Conservation (phyloP, 306 rosid genomes). For the cucumber (Cucumis sativus) region Cucumber_9930_V3 NC_026656.2:18603001-18603500, state of each 20-base stretch:
- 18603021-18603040: constrained; percentile 77
- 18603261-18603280: background rate
- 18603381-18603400: background rate
- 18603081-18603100: constrained; percentile 4
- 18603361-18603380: background rate
- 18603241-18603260: constrained; percentile 8
- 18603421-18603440: background rate
- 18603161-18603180: constrained; percentile 71
- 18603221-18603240: constrained; percentile 53
- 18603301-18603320: background rate
- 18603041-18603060: constrained; percentile 84
- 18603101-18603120: background rate
- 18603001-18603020: constrained; percentile 60
- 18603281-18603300: background rate
- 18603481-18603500: background rate
- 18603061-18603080: constrained; percentile 52
- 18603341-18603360: background rate
- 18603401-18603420: background rate
- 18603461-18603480: background rate
- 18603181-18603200: constrained; percentile 81
- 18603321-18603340: background rate
- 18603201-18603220: constrained; percentile 57
- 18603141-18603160: constrained; percentile 29
- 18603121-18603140: background rate
- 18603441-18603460: background rate